These are phyloP conservation scores for Lipomyces chichibuensis DNA, from an alignment of 805 yeast species.

Conservation along the genomic window DNA sequence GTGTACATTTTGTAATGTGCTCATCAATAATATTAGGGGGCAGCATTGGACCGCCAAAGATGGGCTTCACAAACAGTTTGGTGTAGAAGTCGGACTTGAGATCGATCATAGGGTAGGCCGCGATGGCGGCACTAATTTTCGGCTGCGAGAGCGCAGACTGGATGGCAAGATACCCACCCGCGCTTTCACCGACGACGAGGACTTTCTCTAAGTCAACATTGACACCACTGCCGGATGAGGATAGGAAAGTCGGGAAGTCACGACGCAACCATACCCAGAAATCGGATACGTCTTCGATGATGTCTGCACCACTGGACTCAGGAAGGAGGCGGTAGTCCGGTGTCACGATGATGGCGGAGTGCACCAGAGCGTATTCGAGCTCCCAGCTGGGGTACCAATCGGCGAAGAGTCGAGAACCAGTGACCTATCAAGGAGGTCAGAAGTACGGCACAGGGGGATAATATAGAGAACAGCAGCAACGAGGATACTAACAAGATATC, in stretches of 20 bases:
- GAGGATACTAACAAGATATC: conserved; percentile 13
- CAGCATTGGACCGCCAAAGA: conserved; percentile 13
- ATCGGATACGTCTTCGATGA: neutral
- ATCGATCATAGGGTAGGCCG: conserved; percentile 15
- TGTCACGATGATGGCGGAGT: conserved; percentile 6
- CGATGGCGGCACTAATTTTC: conserved; percentile 8
- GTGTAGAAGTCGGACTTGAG: conserved; percentile 15
- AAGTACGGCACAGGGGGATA: neutral
- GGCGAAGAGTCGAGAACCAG: conserved; percentile 19
- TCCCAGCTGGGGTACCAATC: conserved; percentile 18
- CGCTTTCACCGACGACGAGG: conserved; percentile 13
- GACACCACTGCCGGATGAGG: neutral
- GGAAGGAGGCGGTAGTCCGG: conserved; percentile 12
- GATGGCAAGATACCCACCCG: conserved; percentile 10
- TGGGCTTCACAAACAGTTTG: conserved; percentile 13
- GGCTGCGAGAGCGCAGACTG: conserved; percentile 7
- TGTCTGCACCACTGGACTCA: conserved; percentile 7
- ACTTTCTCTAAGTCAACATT: neutral
- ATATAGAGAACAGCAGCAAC: neutral
- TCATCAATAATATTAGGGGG: conserved; percentile 20
- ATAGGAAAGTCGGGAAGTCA: neutral
- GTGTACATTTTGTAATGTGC: neutral
- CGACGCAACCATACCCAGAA: conserved; percentile 10
- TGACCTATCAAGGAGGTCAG: conserved; percentile 2
- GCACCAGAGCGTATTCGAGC: neutral